phyloP scores from a whole-genome alignment of 164 flowering plant species.

The Tetrastigma voinierianum region DNA sequence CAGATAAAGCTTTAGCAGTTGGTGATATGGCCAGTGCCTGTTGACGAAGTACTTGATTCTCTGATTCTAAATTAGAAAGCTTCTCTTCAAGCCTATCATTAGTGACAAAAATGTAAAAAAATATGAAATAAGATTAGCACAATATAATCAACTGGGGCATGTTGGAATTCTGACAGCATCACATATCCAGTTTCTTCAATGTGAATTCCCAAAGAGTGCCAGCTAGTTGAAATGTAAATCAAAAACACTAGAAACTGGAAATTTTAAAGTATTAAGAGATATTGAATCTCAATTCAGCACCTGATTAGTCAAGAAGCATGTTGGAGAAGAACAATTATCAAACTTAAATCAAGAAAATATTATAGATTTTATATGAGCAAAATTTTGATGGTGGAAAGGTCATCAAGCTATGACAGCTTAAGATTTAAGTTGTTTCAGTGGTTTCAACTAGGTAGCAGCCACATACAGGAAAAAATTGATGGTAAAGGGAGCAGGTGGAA shows the following conservation, averaged over 20 bases:
- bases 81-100: constrained; percentile 84
- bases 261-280: too few relatives aligned
- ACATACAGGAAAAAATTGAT: neutral
- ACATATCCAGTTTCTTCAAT: too few relatives aligned
- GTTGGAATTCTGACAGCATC: too few relatives aligned
- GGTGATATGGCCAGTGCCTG: constrained; percentile 93
- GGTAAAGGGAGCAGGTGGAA: neutral
- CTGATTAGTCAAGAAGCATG: neutral
- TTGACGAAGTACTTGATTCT: constrained; percentile 96
- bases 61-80: constrained; percentile 82
- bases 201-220: too few relatives aligned
- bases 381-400: neutral
- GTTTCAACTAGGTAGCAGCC: too few relatives aligned
- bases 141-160: too few relatives aligned
- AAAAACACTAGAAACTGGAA: too few relatives aligned
- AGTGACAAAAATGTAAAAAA: constrained; percentile 1
- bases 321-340: neutral
- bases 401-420: too few relatives aligned
- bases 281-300: neutral
- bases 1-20: constrained; percentile 64
- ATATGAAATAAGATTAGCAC: neutral
- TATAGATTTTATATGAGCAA: neutral
- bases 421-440: too few relatives aligned
- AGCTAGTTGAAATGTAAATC: too few relatives aligned
- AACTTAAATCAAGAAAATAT: neutral